Evolutionary conservation across 192 early-diverging fungal species (phyloP), one percentile per base, ranked within the genome.

Genomic region (Entomortierella lignicola): DNA sequence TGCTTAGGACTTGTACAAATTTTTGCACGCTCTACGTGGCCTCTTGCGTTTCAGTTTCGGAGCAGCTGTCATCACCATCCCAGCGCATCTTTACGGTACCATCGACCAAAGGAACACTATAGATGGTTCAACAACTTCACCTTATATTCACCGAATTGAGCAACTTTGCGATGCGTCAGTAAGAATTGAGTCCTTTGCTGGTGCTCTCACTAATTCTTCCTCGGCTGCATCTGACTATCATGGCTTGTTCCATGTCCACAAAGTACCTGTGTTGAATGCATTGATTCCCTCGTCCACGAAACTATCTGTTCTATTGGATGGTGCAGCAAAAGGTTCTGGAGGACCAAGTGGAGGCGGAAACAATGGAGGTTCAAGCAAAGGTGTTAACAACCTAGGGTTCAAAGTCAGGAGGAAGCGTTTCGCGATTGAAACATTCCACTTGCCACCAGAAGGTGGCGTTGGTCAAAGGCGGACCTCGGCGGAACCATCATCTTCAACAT

Each of bases 391-490:
- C 67, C 72, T 98, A 34, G 96, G 91, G 26, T 99, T 99, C 84
- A 94, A 92, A 59, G 88, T 93, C 27, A 71, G 96, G 37, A 82
- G 97, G 60, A 98, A 97, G 77, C 85, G 93, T 66, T 99, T 99
- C 83, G 84, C 88, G 10, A 93, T 99, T 29, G 96, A 98, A 66
- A 92, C 95, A 0, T 96, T 97, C 72, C 91, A 94, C 72, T 82
- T 99, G 55, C 97, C 97, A n/a, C 95, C 96, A 8, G 97, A 99
- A 69, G 92, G 91, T 44, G 95, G 94, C 34, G 92, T 93, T 0
- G 86, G 84, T 20, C 88, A 92, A 55, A 79, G 92, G 47, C 81
- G 91, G 21, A 84, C 84, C 0, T 75, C 72, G 27, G 47, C 72
- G 21, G 72, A 75, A n/a, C 61, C 66, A 0, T 48, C 55, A 0